phyloP scores from a whole-genome alignment of 1,284 basidiomycete species.

The Hypsizygus ulmarius region DNA sequence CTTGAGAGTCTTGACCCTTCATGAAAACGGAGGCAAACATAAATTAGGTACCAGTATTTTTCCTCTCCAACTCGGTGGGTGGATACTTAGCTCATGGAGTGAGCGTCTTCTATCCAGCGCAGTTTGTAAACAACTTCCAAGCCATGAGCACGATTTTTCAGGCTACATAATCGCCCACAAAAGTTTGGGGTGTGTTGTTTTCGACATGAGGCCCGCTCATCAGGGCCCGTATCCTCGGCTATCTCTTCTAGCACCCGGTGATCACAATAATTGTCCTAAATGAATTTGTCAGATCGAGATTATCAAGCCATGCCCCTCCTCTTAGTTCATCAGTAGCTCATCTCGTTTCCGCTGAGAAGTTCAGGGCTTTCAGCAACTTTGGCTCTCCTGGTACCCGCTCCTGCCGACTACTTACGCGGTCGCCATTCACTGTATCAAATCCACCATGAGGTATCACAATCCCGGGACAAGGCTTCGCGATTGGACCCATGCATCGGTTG shows the following conservation, averaged over 20 bases:
- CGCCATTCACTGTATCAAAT: conserved; percentile 6
- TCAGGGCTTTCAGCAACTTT: background rate
- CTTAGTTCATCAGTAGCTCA: background rate
- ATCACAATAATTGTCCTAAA: background rate
- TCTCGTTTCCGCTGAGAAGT: background rate
- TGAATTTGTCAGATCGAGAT: conserved; percentile 9
- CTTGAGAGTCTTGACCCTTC: no score
- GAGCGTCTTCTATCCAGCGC: no score
- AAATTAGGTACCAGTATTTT: no score
- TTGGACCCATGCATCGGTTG: conserved; percentile 1
- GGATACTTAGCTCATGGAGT: no score
- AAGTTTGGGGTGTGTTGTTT: conserved; percentile 1
- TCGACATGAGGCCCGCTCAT: background rate
- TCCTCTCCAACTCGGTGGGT: no score
- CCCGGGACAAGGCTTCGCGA: conserved; percentile 6
- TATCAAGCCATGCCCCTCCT: conserved; percentile 1
- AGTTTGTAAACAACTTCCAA: background rate
- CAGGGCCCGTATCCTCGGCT: background rate
- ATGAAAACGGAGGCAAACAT: no score
- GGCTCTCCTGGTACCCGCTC: background rate
- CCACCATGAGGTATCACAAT: conserved; percentile 13
- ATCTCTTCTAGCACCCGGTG: conserved; percentile 4
- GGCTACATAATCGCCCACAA: conserved; percentile 4
- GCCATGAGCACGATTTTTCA: background rate
- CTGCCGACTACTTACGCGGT: conserved; percentile 8